Percentiles rank a stretch among this genome's conserved stretches.
These are phyloP conservation scores for Globisporangium cylindrosporum DNA, from an alignment of 352 stramenopile species.

Conservation along the genomic window DNA sequence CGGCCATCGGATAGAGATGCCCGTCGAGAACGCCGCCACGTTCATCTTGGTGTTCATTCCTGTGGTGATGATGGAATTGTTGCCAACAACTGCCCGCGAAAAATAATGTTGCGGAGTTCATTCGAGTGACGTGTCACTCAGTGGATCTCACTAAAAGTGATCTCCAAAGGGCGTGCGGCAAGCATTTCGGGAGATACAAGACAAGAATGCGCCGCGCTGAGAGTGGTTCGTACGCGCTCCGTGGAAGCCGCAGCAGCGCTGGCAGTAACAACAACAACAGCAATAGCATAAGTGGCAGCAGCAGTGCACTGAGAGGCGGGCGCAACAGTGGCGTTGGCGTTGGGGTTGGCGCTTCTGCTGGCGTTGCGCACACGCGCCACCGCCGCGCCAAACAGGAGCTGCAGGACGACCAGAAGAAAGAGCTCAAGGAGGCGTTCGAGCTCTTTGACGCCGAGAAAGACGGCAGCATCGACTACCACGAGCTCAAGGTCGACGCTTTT, in stretches of 20 bases:
- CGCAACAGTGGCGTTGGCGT: background rate
- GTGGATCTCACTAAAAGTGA: background rate
- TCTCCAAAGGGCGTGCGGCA: background rate
- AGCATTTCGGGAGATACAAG: background rate
- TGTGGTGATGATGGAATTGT: background rate
- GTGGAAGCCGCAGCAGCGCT: background rate
- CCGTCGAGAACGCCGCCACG: conserved; percentile 44
- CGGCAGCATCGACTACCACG: conserved; percentile 90
- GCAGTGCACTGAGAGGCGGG: background rate
- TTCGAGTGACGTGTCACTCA: conserved; percentile 19
- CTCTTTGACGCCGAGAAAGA: conserved; percentile 93
- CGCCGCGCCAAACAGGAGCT: conserved; percentile 70
- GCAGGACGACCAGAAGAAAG: conserved; percentile 82
- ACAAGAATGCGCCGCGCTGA: conserved; percentile 11
- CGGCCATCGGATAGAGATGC: conserved; percentile 51
- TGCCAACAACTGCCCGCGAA: conserved; percentile 2
- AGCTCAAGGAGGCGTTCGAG: conserved; percentile 92
- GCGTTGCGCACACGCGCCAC: conserved; percentile 16
- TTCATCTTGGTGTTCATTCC: conserved; percentile 28
- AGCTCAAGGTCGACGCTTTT: conserved; percentile 68
- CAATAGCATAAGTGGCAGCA: background rate
- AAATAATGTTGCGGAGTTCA: conserved; percentile 19
- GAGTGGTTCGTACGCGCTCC: conserved; percentile 1
- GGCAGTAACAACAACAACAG: background rate
- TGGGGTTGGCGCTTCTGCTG: background rate